Conservation (phyloP, 306 rosid genomes). For the Lagenaria siceraria region DNA sequence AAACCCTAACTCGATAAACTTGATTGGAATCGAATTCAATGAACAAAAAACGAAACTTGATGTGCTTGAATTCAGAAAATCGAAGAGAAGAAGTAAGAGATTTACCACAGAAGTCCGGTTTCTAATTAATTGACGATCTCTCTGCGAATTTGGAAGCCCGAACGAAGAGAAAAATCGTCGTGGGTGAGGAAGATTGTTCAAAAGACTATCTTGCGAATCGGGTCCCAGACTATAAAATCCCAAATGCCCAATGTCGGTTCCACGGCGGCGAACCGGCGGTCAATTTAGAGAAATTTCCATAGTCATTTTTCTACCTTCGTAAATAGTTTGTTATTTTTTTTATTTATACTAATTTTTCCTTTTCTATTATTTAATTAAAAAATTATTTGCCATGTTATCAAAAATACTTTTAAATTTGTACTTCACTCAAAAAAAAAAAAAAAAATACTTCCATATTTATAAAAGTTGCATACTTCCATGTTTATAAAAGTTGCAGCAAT, state of each 20-base stretch:
- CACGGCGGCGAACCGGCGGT: not conserved
- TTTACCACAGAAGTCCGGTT: not conserved
- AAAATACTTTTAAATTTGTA: no score
- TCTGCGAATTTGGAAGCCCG: not conserved
- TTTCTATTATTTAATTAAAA: no score
- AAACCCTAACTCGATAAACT: not conserved
- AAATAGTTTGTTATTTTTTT: no score
- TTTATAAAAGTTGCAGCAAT: no score
- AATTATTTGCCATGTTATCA: no score
- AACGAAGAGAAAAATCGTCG: not conserved
- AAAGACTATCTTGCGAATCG: not conserved
- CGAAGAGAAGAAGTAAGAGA: not conserved
- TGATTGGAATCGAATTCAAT: not conserved
- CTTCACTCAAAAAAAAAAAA: no score
- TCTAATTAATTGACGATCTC: not conserved
- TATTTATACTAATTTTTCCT: no score
- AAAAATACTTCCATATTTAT: no score
- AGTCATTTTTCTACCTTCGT: no score
- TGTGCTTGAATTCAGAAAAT: not conserved
- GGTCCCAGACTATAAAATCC: not conserved
- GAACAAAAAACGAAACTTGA: not conserved
- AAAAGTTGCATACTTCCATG: no score
- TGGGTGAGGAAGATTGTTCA: not conserved
- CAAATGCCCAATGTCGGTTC: not conserved
- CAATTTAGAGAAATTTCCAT: no score